These are phyloP conservation scores for Moesziomyces antarcticus DNA, from an alignment of 1,284 basidiomycete genomes.

Conservation along the genomic window DNA sequence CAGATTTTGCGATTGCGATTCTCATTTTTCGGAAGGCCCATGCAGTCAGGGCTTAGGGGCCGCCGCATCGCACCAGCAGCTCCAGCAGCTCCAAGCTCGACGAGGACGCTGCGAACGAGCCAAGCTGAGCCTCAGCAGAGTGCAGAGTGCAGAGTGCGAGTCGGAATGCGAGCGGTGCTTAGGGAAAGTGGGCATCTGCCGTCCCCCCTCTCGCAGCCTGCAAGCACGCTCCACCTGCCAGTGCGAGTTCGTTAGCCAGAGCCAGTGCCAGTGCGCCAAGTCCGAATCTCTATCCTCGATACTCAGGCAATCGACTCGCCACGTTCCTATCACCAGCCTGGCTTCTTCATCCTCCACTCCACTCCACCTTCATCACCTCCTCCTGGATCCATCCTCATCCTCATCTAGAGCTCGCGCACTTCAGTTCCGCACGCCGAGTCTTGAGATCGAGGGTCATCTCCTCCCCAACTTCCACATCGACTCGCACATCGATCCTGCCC, in stretches of 20 bases:
- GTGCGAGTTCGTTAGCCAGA: neutral
- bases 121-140: neutral
- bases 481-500: conserved; percentile 24
- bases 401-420: neutral
- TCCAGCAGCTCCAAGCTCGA: neutral
- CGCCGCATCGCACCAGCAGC: neutral
- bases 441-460: neutral
- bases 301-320: neutral
- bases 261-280: neutral
- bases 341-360: neutral
- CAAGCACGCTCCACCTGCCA: neutral
- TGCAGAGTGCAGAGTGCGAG: neutral
- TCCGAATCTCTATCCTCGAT: neutral
- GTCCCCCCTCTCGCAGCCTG: neutral
- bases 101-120: neutral
- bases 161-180: neutral
- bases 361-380: neutral
- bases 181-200: no score
- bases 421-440: neutral
- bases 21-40: neutral
- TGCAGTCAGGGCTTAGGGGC: neutral
- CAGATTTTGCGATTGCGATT: neutral
- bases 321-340: neutral
- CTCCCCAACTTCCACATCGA: neutral
- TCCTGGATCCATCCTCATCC: neutral